Conservation (phyloP, 495 filamentous ascomycete genomes). For the Lasiosphaeria hispida region DNA sequence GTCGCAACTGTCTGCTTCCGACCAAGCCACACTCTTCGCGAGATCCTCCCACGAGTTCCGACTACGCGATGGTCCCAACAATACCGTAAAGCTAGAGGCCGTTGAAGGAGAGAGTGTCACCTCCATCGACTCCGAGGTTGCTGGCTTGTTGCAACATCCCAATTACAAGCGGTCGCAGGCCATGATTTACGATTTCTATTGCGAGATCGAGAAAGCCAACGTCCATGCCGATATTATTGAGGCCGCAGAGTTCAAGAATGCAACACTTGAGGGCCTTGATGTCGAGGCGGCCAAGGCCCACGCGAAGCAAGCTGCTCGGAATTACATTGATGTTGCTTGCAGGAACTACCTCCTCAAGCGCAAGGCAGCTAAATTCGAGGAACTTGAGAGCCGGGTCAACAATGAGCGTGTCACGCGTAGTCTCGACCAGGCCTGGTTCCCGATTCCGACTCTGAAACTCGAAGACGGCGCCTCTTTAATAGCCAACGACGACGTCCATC, state of each 20-base stretch:
- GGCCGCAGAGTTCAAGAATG: background rate
- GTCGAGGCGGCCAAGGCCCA: background rate
- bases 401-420: too few relatives aligned
- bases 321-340: background rate
- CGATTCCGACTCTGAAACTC: background rate
- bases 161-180: slow-evolving; percentile 13
- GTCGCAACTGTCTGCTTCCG: slow-evolving; percentile 20
- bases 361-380: too few relatives aligned
- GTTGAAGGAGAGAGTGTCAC: slow-evolving; percentile 1
- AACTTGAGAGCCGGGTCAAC: too few relatives aligned
- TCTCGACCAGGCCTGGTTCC: too few relatives aligned
- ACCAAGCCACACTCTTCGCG: slow-evolving; percentile 23
- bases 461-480: background rate
- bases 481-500: background rate
- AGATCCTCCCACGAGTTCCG: slow-evolving; percentile 9
- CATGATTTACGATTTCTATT: background rate
- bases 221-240: background rate
- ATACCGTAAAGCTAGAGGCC: slow-evolving; percentile 17
- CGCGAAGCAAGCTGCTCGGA: background rate
- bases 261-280: background rate
- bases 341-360: too few relatives aligned
- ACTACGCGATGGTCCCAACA: slow-evolving; percentile 13
- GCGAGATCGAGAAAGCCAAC: slow-evolving; percentile 4
- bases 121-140: slow-evolving; percentile 20
- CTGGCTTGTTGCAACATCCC: slow-evolving; percentile 13